Percentiles rank a stretch among this genome's conserved stretches.
Evolutionary conservation across 176 grass and related monocot species (phyloP).

Genomic region (Themeda triandra): DNA sequence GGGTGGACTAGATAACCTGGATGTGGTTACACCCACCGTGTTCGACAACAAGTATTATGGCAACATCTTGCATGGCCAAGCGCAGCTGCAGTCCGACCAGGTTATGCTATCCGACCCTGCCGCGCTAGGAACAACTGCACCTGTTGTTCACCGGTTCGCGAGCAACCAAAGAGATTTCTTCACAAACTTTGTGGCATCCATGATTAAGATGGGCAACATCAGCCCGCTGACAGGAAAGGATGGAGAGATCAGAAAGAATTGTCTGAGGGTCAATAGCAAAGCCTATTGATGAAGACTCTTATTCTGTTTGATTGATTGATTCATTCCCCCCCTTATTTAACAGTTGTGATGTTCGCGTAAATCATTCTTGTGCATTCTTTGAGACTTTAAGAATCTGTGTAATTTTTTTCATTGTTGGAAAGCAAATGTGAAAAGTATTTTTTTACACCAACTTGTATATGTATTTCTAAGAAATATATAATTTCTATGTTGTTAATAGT

Average conservation of each 20-base stretch:
- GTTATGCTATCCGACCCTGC: conserved; percentile 18
- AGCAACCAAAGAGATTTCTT: conserved; percentile 39
- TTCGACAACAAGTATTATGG: conserved; percentile 54
- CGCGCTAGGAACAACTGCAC: not conserved
- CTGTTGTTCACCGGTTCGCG: conserved; percentile 24
- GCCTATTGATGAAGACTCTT: not conserved
- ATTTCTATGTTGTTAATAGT: too few species aligned
- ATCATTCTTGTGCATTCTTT: too few species aligned
- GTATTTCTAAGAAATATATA: too few species aligned
- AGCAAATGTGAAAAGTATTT: too few species aligned
- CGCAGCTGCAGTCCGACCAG: conserved; percentile 38
- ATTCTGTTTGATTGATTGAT: too few species aligned
- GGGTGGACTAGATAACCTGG: conserved; percentile 33
- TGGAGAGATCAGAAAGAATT: conserved; percentile 53
- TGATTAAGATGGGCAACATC: conserved; percentile 70
- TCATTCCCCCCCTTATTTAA: too few species aligned
- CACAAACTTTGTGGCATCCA: conserved; percentile 30
- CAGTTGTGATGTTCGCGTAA: too few species aligned
- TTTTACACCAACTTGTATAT: too few species aligned
- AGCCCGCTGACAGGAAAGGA: conserved; percentile 23
- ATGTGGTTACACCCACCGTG: conserved; percentile 22
- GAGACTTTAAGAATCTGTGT: too few species aligned
- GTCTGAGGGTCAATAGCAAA: conserved; percentile 32
- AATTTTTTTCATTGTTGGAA: too few species aligned
- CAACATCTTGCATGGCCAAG: conserved; percentile 29